Conservation (phyloP, 2,329 filamentous ascomycete genomes). For the Clonostachys rosea region DNA sequence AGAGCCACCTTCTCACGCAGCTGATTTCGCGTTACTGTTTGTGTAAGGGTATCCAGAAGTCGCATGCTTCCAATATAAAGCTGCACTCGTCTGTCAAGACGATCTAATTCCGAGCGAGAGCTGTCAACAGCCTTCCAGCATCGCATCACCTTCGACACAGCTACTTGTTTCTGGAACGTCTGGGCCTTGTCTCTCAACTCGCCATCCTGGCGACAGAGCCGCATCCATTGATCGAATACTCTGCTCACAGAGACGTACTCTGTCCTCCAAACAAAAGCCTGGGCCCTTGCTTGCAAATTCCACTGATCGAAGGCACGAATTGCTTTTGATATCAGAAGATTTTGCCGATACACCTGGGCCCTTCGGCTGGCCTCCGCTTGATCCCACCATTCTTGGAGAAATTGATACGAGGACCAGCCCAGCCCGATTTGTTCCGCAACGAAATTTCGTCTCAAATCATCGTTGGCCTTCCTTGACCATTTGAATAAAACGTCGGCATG, state of each 20-base stretch:
- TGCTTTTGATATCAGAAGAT: slow-evolving; percentile 10
- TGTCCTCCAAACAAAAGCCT: slow-evolving; percentile 23
- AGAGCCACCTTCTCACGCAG: slow-evolving; percentile 17
- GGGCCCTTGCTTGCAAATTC: slow-evolving; percentile 22
- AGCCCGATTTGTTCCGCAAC: slow-evolving; percentile 7
- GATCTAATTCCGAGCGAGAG: slow-evolving; percentile 4
- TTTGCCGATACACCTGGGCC: slow-evolving; percentile 13
- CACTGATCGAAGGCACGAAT: slow-evolving; percentile 17
- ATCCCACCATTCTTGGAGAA: slow-evolving; percentile 22
- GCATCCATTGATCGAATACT: slow-evolving; percentile 20
- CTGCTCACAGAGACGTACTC: slow-evolving; percentile 20
- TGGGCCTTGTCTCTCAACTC: slow-evolving; percentile 6
- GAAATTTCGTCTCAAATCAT: background rate
- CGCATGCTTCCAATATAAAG: slow-evolving; percentile 22
- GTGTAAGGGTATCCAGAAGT: slow-evolving; percentile 17
- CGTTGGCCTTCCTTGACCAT: slow-evolving; percentile 1
- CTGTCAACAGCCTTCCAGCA: no score
- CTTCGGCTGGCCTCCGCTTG: slow-evolving; percentile 16
- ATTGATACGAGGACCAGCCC: slow-evolving; percentile 10
- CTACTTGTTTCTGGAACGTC: no score
- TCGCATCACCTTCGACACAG: no score
- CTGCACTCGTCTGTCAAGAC: slow-evolving; percentile 15
- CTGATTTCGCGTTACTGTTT: slow-evolving; percentile 14
- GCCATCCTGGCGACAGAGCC: slow-evolving; percentile 1
- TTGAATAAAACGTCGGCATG: background rate